A percentile compares a stretch with the other conserved stretches of the same genome.
These are phyloP conservation scores for Lactarius akahatsu DNA, from an alignment of 768 basidiomycete genomes.

Conservation along the genomic window DNA sequence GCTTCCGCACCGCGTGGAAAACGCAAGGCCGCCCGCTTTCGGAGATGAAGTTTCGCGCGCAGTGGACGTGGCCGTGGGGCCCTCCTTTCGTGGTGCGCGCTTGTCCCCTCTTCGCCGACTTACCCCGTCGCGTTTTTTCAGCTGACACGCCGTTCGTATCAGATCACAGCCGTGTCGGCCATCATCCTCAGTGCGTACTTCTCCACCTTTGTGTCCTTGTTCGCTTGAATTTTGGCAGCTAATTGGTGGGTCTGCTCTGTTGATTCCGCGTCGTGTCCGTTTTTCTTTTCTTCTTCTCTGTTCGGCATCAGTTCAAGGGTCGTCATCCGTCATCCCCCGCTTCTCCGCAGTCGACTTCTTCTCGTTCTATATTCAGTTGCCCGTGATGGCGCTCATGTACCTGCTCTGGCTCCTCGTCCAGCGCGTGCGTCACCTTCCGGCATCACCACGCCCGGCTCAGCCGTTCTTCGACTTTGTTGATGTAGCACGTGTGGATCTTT, in stretches of 20 bases:
- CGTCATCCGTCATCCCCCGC: constrained; percentile 70
- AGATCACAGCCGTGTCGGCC: constrained; percentile 53
- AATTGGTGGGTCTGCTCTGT: too few species aligned
- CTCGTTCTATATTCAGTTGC: constrained; percentile 79
- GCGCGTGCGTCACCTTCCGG: constrained; percentile 8
- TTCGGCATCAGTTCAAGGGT: constrained; percentile 69
- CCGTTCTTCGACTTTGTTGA: constrained; percentile 61
- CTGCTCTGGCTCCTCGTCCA: constrained; percentile 50
- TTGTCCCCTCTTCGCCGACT: background rate
- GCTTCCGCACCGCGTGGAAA: constrained; percentile 78
- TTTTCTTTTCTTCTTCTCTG: background rate
- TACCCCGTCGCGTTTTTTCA: background rate
- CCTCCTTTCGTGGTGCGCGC: constrained; percentile 67
- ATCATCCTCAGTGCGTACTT: constrained; percentile 60
- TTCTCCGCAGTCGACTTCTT: constrained; percentile 69
- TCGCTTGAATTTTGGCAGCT: too few species aligned
- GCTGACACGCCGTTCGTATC: constrained; percentile 9
- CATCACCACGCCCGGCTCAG: constrained; percentile 14
- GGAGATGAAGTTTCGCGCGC: constrained; percentile 72
- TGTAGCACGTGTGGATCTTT: constrained; percentile 57
- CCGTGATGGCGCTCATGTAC: constrained; percentile 69
- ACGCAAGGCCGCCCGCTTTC: constrained; percentile 62
- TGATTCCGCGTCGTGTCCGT: too few species aligned
- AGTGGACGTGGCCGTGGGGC: constrained; percentile 85
- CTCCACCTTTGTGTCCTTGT: too few species aligned